phyloP scores from a whole-genome alignment of 345 rosid species.

The Gossypium ekmanianum region DNA sequence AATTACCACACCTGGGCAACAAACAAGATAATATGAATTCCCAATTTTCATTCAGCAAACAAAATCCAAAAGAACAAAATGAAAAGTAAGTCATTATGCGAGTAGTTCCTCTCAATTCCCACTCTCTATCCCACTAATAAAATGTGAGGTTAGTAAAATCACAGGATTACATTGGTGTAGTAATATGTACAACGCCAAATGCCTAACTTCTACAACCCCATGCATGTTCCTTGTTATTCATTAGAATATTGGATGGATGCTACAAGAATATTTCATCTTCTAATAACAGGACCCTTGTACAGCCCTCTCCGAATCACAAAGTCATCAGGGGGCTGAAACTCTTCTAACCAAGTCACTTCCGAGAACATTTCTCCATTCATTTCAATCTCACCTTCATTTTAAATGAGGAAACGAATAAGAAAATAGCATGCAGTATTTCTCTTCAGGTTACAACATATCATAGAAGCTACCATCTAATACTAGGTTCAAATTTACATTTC shows the following conservation, averaged over 20 bases:
- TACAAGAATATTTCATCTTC: constrained; percentile 43
- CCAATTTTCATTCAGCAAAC: constrained; percentile 14
- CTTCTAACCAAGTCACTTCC: constrained; percentile 73
- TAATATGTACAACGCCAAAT: constrained; percentile 33
- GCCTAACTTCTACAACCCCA: constrained; percentile 21
- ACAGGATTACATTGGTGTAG: constrained; percentile 22
- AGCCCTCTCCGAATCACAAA: constrained; percentile 61
- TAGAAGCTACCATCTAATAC: not conserved
- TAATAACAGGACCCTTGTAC: constrained; percentile 77
- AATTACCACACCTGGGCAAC: not conserved
- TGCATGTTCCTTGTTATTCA: not conserved
- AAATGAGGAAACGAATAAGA: not conserved
- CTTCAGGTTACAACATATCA: not conserved
- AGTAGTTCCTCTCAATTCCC: constrained; percentile 10
- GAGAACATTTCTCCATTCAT: constrained; percentile 51
- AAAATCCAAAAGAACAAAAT: constrained; percentile 1
- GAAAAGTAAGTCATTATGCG: not conserved
- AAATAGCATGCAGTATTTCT: not conserved
- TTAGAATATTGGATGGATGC: constrained; percentile 4
- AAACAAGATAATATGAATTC: constrained; percentile 5
- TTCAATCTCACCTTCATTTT: constrained; percentile 56
- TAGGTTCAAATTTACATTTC: not conserved
- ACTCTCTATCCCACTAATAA: constrained; percentile 21
- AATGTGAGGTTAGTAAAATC: constrained; percentile 24
- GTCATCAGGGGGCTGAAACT: constrained; percentile 78